phyloP scores from a whole-genome alignment of 176 grass and related monocot genomes.

The Cocos nucifera region DNA sequence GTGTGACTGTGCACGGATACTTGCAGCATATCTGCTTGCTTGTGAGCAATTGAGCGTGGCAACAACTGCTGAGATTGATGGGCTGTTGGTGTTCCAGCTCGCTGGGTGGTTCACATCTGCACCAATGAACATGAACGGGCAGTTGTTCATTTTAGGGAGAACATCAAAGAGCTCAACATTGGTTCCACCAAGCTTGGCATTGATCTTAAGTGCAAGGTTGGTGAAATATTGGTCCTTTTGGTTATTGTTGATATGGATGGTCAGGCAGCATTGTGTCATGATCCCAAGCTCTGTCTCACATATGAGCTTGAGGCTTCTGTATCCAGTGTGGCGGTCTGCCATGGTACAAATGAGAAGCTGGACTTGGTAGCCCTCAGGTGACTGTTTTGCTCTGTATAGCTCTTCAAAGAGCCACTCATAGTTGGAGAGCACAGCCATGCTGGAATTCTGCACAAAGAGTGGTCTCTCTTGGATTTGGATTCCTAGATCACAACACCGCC shows the following conservation, averaged over 20 bases:
- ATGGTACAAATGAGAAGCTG: slow-evolving; percentile 49
- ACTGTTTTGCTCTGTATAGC: slow-evolving; percentile 25
- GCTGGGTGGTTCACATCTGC: slow-evolving; percentile 57
- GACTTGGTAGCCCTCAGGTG: slow-evolving; percentile 8
- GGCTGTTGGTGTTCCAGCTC: slow-evolving; percentile 28
- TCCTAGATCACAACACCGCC: slow-evolving; percentile 25
- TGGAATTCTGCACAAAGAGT: neutral
- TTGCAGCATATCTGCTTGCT: slow-evolving; percentile 36
- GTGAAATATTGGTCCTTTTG: slow-evolving; percentile 36
- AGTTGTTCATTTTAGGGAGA: slow-evolving; percentile 24
- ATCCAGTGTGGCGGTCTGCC: slow-evolving; percentile 32
- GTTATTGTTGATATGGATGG: slow-evolving; percentile 15
- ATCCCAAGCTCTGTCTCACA: slow-evolving; percentile 54
- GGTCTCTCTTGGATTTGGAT: slow-evolving; percentile 8
- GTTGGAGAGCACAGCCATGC: slow-evolving; percentile 25
- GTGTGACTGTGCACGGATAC: slow-evolving; percentile 25
- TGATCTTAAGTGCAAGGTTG: slow-evolving; percentile 56
- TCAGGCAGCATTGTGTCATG: slow-evolving; percentile 43
- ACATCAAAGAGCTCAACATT: slow-evolving; percentile 34
- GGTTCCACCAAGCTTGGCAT: slow-evolving; percentile 52
- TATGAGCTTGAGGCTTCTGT: slow-evolving; percentile 49
- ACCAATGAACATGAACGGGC: slow-evolving; percentile 52
- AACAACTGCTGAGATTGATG: slow-evolving; percentile 43
- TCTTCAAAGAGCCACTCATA: neutral
- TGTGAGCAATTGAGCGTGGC: slow-evolving; percentile 21